These are phyloP conservation scores for Myrica gale DNA, from an alignment of 306 rosid species.

Conservation along the genomic window DNA sequence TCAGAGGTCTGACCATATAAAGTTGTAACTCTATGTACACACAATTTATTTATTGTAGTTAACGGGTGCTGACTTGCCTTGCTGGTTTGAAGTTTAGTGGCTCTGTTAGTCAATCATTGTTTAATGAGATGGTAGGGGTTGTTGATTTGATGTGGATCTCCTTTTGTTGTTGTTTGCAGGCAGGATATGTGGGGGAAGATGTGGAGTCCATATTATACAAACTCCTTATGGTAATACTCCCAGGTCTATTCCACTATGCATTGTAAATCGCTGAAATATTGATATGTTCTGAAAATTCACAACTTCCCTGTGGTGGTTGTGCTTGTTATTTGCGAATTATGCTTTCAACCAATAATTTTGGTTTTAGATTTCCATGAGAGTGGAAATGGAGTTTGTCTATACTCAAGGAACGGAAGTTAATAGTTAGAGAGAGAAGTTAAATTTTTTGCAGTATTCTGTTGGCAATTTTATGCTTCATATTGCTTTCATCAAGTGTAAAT, in stretches of 20 bases:
- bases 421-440: not conserved
- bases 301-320: not conserved
- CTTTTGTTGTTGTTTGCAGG: constrained; percentile 49
- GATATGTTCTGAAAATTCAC: not conserved
- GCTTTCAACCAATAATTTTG: not conserved
- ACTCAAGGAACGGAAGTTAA: not conserved
- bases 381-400: no score
- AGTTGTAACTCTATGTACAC: not conserved
- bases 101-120: not conserved
- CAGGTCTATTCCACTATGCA: not conserved
- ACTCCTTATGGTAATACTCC: constrained; percentile 67
- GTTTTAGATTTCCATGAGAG: not conserved
- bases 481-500: not conserved
- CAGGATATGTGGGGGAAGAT: constrained; percentile 99
- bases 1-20: constrained; percentile 14
- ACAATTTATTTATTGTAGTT: not conserved
- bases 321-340: not conserved
- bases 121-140: not conserved
- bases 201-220: constrained; percentile 94
- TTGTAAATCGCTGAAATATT: not conserved
- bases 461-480: not conserved
- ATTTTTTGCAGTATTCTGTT: not conserved
- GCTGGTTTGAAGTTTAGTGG: constrained; percentile 14
- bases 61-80: not conserved
- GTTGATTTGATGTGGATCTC: constrained; percentile 20